Base-by-base conservation (phyloP, 164 flowering plant species). In the Stephania cephalantha region DNA sequence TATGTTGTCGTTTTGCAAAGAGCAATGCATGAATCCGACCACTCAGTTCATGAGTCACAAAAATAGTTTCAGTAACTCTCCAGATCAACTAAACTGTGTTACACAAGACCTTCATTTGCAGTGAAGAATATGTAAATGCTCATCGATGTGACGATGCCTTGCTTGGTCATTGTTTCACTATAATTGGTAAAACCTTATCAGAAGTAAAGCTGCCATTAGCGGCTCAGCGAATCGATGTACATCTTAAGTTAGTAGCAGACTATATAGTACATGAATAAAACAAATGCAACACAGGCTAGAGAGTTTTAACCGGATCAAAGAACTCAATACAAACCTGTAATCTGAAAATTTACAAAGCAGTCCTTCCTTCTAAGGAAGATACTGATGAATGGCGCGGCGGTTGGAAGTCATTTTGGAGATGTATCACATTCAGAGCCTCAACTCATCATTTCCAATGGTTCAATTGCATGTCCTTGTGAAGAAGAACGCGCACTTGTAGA, bases 381-480 rank as follows among this genome's bases (percentile, higher is more conserved):
- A 35, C 42, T 35, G 42, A 35, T 35, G 42, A 35, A 35, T 35
- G 42, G 20, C 18, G 7, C 1, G n/a, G 66, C 22, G 22, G 6
- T 58, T 18, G 65, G 65, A 58, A 58, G n/a, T 58, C 8, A 53
- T 53, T 53, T 58, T 58, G 65, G 52, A 11, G 13, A 17, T 68
- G 9, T 4, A 12, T 11, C 45, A 4, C 35, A 9, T 73, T 22
- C 68, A 68, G 45, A 46, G 22, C 61, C 73, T 67, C 42, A 35
- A 4, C 42, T 35, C 42, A 35, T 35, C 42, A 35, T 35, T 35
- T 35, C 73, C 71, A 71, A 69, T 64, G 50, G 25, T 53, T 22
- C 35, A 30, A n/a, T 76, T 20, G 66, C 73, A 4, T 44, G 31
- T 31, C 63, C 74, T 35, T 69, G 71, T 71, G 81, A 61, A 70